A percentile compares a stretch with the other conserved stretches of the same genome.
phyloP scores from a whole-genome alignment of 2,329 filamentous ascomycete species.

The Aspergillus fumigatiaffinis region DNA sequence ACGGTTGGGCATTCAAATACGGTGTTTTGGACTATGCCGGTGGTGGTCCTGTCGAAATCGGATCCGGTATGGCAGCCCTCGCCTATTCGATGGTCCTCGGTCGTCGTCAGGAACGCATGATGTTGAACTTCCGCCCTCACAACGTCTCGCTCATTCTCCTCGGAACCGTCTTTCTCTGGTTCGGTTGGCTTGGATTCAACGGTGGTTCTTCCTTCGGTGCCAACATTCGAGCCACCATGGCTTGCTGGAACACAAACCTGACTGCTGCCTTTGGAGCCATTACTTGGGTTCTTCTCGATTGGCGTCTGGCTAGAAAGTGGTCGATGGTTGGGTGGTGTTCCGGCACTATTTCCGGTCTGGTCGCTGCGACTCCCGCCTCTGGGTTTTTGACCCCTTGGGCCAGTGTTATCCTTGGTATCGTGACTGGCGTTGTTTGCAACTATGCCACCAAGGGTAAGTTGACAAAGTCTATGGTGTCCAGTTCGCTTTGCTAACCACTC shows the following conservation, averaged over 20 bases:
- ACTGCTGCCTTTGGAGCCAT: constrained; percentile 89
- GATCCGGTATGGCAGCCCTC: constrained; percentile 84
- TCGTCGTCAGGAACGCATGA: constrained; percentile 97
- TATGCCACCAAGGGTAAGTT: constrained; percentile 80
- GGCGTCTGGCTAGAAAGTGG: constrained; percentile 90
- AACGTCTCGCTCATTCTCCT: constrained; percentile 97
- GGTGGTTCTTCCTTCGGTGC: constrained; percentile 91
- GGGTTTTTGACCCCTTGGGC: constrained; percentile 71
- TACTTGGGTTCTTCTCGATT: constrained; percentile 95
- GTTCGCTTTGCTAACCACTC: constrained; percentile 5
- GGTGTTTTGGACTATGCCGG: constrained; percentile 96
- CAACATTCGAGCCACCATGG: constrained; percentile 90
- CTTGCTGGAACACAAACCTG: constrained; percentile 96
- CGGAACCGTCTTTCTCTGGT: constrained; percentile 94
- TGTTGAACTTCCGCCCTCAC: constrained; percentile 98
- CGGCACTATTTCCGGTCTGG: constrained; percentile 79
- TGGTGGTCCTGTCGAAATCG: constrained; percentile 95
- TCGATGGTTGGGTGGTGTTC: constrained; percentile 92
- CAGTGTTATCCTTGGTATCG: constrained; percentile 57
- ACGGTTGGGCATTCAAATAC: constrained; percentile 88
- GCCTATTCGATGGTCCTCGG: constrained; percentile 96
- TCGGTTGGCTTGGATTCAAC: constrained; percentile 99
- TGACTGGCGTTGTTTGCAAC: constrained; percentile 69
- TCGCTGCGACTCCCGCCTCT: constrained; percentile 80
- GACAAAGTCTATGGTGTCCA: constrained; percentile 15